Percentiles rank a stretch among this genome's conserved stretches.
Conservation (phyloP, 2,329 filamentous ascomycete species). For the Orbilia blumenaviensis region DNA sequence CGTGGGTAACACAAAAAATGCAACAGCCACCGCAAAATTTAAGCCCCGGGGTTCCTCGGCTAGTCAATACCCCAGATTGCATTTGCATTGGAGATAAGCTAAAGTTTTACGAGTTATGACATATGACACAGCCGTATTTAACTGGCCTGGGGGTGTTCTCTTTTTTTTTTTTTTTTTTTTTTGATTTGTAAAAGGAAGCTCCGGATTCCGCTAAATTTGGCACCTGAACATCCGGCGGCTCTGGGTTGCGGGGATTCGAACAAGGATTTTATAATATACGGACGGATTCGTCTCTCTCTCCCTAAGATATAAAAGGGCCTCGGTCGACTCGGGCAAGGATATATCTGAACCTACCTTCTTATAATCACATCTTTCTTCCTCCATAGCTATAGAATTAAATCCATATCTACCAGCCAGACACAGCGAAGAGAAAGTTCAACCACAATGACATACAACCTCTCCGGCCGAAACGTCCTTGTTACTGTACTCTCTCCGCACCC, state of each 20-base stretch:
- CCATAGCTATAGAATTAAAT: no score
- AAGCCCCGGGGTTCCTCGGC: conserved; percentile 15
- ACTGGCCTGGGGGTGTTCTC: no score
- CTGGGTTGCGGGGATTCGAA: no score
- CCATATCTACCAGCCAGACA: background rate
- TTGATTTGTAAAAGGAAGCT: no score
- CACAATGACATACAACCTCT: conserved; percentile 72
- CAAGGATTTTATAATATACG: no score
- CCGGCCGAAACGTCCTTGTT: conserved; percentile 70
- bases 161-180: no score
- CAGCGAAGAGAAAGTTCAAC: background rate
- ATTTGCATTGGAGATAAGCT: background rate
- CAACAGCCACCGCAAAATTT: conserved; percentile 14
- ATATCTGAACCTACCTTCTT: no score
- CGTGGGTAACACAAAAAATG: conserved; percentile 48
- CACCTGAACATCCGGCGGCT: background rate
- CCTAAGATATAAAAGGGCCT: conserved; percentile 4
- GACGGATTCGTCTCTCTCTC: no score
- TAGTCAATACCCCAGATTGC: no score
- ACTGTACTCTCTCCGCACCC: conserved; percentile 61
- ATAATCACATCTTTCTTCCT: background rate
- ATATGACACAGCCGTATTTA: no score
- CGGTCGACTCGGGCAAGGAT: background rate
- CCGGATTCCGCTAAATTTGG: background rate
- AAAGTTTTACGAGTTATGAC: no score